Evolutionary conservation across 1,284 basidiomycete genomes (phyloP).

Genomic region (Sporisorium scitamineum): DNA sequence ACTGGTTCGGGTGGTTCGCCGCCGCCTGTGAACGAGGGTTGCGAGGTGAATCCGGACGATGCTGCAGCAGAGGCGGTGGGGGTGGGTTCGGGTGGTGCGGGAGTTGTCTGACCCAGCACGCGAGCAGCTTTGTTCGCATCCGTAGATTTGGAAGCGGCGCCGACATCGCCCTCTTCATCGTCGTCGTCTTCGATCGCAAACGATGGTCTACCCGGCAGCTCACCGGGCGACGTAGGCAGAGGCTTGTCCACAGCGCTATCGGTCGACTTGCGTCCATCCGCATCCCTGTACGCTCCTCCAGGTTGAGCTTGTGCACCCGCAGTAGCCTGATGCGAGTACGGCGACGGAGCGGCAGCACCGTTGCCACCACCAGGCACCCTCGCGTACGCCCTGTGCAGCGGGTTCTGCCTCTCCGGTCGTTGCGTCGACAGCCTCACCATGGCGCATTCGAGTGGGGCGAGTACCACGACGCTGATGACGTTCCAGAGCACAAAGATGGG

Average conservation of each 20-base stretch:
- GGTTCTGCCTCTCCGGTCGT: conserved; percentile 62
- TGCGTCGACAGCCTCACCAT: conserved; percentile 64
- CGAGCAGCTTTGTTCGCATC: conserved; percentile 19
- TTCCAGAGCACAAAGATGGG: conserved; percentile 59
- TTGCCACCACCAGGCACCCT: conserved; percentile 21
- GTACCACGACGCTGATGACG: conserved; percentile 50
- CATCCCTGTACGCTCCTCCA: conserved; percentile 39
- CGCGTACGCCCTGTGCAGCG: conserved; percentile 64
- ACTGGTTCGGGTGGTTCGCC: conserved; percentile 66
- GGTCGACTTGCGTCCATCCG: conserved; percentile 26
- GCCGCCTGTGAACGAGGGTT: conserved; percentile 29
- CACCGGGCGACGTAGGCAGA: conserved; percentile 37
- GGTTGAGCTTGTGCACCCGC: conserved; percentile 40
- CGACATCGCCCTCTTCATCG: conserved; percentile 35
- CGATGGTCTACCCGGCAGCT: conserved; percentile 44
- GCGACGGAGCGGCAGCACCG: conserved; percentile 26
- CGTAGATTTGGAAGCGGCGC: conserved; percentile 5
- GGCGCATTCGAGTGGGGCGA: conserved; percentile 65
- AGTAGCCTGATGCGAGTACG: conserved; percentile 62
- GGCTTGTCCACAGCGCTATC: conserved; percentile 44
- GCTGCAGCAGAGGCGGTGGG: background rate
- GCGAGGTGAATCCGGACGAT: conserved; percentile 9
- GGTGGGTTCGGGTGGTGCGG: background rate
- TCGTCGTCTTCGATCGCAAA: conserved; percentile 64
- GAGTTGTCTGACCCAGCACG: conserved; percentile 17